A percentile compares a stretch with the other conserved stretches of the same genome.
phyloP scores from a whole-genome alignment of 345 rosid genomes.

The Salix dunnii region DNA sequence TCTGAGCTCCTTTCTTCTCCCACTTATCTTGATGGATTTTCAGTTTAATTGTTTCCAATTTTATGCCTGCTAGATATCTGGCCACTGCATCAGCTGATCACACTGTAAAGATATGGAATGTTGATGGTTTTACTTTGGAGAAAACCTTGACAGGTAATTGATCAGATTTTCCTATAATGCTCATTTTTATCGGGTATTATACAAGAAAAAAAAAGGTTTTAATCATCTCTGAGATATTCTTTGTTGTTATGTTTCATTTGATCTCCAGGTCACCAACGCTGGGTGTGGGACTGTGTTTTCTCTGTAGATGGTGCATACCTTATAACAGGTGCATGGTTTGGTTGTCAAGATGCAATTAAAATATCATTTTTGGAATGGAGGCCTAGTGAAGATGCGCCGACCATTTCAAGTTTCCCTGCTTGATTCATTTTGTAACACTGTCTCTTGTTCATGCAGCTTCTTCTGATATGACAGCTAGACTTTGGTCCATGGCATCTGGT shows the following conservation, averaged over 20 bases:
- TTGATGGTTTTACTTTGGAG: constrained; percentile 89
- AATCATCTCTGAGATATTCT: neutral
- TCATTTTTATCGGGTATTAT: neutral
- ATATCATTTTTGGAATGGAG: neutral
- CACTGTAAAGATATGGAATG: constrained; percentile 96
- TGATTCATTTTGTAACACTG: neutral
- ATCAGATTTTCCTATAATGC: neutral
- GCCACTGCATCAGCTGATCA: constrained; percentile 94
- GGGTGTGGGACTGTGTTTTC: constrained; percentile 99
- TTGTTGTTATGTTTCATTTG: constrained; percentile 1
- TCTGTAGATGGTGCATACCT: constrained; percentile 97
- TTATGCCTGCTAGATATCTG: constrained; percentile 56
- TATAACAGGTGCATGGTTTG: constrained; percentile 57
- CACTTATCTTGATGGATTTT: neutral
- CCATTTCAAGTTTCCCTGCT: neutral
- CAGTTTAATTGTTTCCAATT: constrained; percentile 1
- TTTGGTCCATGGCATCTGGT: constrained; percentile 71
- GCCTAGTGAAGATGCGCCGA: neutral
- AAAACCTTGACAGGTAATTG: constrained; percentile 63
- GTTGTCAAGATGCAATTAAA: neutral
- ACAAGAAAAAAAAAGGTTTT: neutral
- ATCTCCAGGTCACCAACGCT: constrained; percentile 76
- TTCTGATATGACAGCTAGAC: constrained; percentile 82
- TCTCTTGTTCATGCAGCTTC: constrained; percentile 50
- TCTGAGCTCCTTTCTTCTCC: neutral